Evolutionary conservation across 106 monocot species (phyloP).

Genomic region (Ottelia alismoides): DNA sequence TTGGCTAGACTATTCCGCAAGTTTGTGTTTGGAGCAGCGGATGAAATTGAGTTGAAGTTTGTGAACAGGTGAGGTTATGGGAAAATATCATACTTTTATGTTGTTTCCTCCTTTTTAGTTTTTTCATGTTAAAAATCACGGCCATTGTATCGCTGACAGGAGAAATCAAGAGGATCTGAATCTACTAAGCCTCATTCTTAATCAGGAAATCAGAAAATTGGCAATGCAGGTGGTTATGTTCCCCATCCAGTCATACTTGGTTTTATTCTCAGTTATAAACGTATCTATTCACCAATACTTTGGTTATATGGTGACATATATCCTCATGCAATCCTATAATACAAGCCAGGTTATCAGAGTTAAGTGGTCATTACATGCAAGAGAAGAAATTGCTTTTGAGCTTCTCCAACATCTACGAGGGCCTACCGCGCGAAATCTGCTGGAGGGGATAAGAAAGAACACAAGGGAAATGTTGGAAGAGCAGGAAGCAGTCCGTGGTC

Average conservation of each 20-base stretch:
- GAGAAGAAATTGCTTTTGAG: slow-evolving; percentile 78
- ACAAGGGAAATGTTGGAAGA: slow-evolving; percentile 86
- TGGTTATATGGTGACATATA: no score
- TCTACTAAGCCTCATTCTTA: slow-evolving; percentile 56
- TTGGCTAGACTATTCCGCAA: slow-evolving; percentile 74
- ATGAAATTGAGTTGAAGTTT: slow-evolving; percentile 98
- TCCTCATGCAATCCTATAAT: neutral
- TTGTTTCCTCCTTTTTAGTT: no score
- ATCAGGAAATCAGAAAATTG: slow-evolving; percentile 82
- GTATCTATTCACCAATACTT: neutral
- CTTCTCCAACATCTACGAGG: slow-evolving; percentile 67
- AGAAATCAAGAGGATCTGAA: slow-evolving; percentile 80
- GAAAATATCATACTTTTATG: no score
- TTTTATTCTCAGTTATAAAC: neutral
- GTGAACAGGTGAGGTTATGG: slow-evolving; percentile 57
- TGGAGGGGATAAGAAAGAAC: slow-evolving; percentile 47
- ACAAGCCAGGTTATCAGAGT: slow-evolving; percentile 77
- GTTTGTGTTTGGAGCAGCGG: slow-evolving; percentile 93
- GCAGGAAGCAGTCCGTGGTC: slow-evolving; percentile 90
- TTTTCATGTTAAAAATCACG: no score
- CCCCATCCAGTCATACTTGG: neutral
- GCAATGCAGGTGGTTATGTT: slow-evolving; percentile 52
- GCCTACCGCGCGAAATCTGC: slow-evolving; percentile 27
- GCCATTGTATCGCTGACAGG: no score
- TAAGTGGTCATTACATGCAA: slow-evolving; percentile 97